Conservation (phyloP, 2,329 filamentous ascomycete species). For the Aspergillus intermedius region DNA sequence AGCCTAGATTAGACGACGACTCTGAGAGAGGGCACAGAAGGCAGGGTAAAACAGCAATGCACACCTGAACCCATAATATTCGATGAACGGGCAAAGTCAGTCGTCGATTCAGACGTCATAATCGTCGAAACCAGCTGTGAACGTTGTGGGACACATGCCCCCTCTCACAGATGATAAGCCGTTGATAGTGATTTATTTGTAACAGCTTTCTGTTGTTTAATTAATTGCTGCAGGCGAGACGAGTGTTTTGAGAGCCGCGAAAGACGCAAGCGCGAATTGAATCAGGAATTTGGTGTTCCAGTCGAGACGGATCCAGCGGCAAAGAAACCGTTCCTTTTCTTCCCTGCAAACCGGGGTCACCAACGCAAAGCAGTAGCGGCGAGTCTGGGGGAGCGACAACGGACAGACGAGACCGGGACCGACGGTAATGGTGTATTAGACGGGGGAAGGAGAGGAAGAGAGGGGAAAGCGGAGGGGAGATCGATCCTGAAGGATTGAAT, state of each 20-base stretch:
- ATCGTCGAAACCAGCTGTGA: slow-evolving; percentile 17
- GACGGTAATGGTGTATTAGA: neutral
- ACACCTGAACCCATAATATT: slow-evolving; percentile 25
- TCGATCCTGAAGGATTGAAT: neutral
- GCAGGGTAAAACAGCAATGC: slow-evolving; percentile 14
- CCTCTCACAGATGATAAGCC: slow-evolving; percentile 16
- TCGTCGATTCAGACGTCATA: slow-evolving; percentile 32
- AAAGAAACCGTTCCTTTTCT: too few relatives aligned
- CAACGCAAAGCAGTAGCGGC: neutral
- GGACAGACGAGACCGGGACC: slow-evolving; percentile 3
- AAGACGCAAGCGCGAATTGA: too few relatives aligned
- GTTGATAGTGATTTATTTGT: neutral
- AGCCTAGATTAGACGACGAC: slow-evolving; percentile 6
- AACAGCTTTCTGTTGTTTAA: too few relatives aligned
- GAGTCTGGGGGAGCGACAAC: slow-evolving; percentile 5
- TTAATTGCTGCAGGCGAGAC: too few relatives aligned
- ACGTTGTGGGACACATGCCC: slow-evolving; percentile 28
- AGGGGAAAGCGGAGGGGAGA: slow-evolving; percentile 4
- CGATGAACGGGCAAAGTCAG: slow-evolving; percentile 19
- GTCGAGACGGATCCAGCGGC: too few relatives aligned
- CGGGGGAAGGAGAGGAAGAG: slow-evolving; percentile 6
- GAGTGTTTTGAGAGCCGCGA: too few relatives aligned
- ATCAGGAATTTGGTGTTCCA: too few relatives aligned
- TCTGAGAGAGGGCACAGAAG: neutral
- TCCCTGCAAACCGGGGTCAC: too few relatives aligned